Percentiles rank a stretch among this genome's conserved stretches.
phyloP scores from a whole-genome alignment of 2,329 filamentous ascomycete species.

The Cordyceps cateniannulata region DNA sequence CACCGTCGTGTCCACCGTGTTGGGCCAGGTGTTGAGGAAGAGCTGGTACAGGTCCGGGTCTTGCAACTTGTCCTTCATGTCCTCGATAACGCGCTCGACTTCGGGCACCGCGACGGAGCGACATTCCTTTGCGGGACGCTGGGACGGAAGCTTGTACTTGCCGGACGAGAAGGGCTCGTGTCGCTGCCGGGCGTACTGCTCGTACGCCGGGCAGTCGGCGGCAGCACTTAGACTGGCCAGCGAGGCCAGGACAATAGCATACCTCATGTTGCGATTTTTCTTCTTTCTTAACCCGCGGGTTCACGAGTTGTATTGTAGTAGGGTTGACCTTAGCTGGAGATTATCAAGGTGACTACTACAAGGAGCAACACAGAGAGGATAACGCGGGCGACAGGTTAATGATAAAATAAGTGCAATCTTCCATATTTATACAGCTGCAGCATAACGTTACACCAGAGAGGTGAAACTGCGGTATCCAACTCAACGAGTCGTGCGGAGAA shows the following conservation, averaged over 20 bases:
- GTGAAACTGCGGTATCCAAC: no score
- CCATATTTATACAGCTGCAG: no score
- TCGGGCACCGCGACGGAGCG: conserved; percentile 72
- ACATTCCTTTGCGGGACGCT: conserved; percentile 69
- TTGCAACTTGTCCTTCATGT: conserved; percentile 61
- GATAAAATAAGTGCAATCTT: no score
- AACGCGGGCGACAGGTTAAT: no score
- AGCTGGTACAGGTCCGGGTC: conserved; percentile 70
- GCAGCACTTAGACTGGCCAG: conserved; percentile 15
- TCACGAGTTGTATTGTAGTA: not conserved
- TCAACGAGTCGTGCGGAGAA: no score
- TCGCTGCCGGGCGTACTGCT: conserved; percentile 26
- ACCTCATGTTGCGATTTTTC: conserved; percentile 7
- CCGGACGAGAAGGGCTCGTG: conserved; percentile 74
- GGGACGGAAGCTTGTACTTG: conserved; percentile 68
- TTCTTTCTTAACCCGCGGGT: not conserved
- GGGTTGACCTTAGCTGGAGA: not conserved
- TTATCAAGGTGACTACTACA: not conserved
- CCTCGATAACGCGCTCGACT: conserved; percentile 68
- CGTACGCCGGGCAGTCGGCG: conserved; percentile 29
- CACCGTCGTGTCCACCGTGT: conserved; percentile 68
- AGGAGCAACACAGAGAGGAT: not conserved
- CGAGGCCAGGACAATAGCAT: not conserved
- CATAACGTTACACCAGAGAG: no score
- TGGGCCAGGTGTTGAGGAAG: conserved; percentile 68